Conservation (phyloP, 192 early-diverging fungal species). For the Chytriomyces sp. region DNA sequence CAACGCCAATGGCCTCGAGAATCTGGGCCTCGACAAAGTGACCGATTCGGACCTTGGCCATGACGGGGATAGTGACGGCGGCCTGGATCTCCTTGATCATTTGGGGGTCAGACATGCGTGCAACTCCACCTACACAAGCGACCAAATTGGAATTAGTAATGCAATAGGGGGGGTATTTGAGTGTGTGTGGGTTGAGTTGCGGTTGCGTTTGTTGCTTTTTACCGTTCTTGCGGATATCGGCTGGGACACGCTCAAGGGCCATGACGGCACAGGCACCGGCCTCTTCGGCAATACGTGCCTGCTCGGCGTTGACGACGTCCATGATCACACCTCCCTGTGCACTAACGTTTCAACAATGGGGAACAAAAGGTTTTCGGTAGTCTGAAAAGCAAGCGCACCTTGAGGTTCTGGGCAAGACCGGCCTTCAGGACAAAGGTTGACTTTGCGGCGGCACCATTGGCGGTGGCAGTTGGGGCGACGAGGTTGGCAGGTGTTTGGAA, state of each 20-base stretch:
- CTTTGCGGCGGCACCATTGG: constrained; percentile 16
- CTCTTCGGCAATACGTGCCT: constrained; percentile 96
- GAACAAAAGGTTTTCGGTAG: neutral
- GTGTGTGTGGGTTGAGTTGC: constrained; percentile 1
- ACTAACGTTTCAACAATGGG: constrained; percentile 9
- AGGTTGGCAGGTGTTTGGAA: constrained; percentile 69
- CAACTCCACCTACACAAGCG: constrained; percentile 80
- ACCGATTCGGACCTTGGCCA: constrained; percentile 98
- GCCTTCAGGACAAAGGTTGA: constrained; percentile 85
- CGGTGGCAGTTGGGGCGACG: constrained; percentile 46
- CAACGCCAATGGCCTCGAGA: constrained; percentile 86
- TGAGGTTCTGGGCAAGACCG: constrained; percentile 97
- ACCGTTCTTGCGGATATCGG: constrained; percentile 96
- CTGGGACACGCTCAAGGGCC: constrained; percentile 97
- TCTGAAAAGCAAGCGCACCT: constrained; percentile 58
- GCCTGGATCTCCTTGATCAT: constrained; percentile 97
- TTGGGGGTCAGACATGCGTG: constrained; percentile 97
- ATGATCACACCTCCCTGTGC: constrained; percentile 95
- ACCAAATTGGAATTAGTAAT: neutral
- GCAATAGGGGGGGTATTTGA: too few species aligned
- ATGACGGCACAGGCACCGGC: constrained; percentile 97
- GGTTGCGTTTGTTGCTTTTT: constrained; percentile 28
- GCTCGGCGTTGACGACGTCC: constrained; percentile 97
- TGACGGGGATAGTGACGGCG: constrained; percentile 97
- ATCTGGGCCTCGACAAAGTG: constrained; percentile 99